Conservation (phyloP, 768 basidiomycete species). For the Termitomyces sp. region DNA sequence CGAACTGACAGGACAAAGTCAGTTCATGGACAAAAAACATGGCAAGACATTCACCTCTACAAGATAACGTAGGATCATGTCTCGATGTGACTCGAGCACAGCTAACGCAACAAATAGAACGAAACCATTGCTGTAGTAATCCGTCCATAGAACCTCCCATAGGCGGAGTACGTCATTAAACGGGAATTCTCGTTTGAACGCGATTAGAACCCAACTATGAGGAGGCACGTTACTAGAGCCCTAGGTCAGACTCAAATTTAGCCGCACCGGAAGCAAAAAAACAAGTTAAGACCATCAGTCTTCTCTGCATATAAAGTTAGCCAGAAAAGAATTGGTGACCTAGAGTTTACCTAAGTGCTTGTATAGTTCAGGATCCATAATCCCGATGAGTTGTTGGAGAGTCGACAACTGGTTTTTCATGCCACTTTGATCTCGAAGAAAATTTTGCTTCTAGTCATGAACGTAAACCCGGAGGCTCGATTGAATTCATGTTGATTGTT, state of each 20-base stretch:
- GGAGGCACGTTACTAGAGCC: neutral
- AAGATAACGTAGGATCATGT: conserved; percentile 92
- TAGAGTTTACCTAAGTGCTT: conserved; percentile 69
- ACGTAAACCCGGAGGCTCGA: conserved; percentile 5
- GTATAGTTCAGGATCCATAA: conserved; percentile 97
- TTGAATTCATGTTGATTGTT: neutral
- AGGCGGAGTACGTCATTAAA: conserved; percentile 86
- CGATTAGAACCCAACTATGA: conserved; percentile 81
- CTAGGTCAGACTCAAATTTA: neutral
- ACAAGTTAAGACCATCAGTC: conserved; percentile 88
- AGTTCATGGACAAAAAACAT: neutral
- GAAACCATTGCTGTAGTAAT: conserved; percentile 85
- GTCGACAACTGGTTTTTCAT: conserved; percentile 94
- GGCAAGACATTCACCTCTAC: conserved; percentile 65
- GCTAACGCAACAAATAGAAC: conserved; percentile 94
- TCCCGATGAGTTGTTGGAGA: conserved; percentile 82
- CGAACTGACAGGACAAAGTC: conserved; percentile 48
- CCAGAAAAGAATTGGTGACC: neutral
- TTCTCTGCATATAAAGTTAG: conserved; percentile 45
- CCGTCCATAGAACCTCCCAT: conserved; percentile 95
- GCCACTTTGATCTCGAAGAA: conserved; percentile 92
- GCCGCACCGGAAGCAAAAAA: conserved; percentile 94
- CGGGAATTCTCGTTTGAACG: conserved; percentile 95
- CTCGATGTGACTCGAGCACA: conserved; percentile 90
- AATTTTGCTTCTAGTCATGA: conserved; percentile 78